A percentile compares a stretch with the other conserved stretches of the same genome.
These are phyloP conservation scores for Yamadazyma sp. DNA, from an alignment of 1,139 yeast species.

Conservation along the genomic window DNA sequence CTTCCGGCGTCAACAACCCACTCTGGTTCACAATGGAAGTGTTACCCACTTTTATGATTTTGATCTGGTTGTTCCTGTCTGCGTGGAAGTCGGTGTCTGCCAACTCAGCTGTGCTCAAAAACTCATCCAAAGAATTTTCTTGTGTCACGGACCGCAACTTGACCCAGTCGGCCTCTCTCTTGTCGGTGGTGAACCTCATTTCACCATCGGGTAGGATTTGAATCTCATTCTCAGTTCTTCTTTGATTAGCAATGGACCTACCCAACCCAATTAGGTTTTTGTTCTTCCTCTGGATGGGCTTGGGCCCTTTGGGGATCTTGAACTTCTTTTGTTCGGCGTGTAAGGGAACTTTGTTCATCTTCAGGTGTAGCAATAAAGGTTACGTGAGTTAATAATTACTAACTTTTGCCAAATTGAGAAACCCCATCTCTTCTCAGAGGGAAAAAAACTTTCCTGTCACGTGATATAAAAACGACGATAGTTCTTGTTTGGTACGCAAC, in stretches of 20 bases:
- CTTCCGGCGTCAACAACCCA: slow-evolving; percentile 63
- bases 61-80: slow-evolving; percentile 79
- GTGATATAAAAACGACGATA: background rate
- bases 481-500: too few species aligned
- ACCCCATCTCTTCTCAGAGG: slow-evolving; percentile 3
- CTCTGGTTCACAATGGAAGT: slow-evolving; percentile 48
- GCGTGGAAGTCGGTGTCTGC: slow-evolving; percentile 97
- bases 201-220: slow-evolving; percentile 83
- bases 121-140: slow-evolving; percentile 91
- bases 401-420: too few species aligned
- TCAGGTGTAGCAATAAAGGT: background rate
- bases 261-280: slow-evolving; percentile 86
- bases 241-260: slow-evolving; percentile 74
- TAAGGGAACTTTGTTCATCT: slow-evolving; percentile 40
- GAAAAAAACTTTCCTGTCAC: background rate
- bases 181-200: slow-evolving; percentile 78
- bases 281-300: slow-evolving; percentile 80
- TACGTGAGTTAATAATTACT: too few species aligned
- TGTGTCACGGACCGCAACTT: slow-evolving; percentile 92
- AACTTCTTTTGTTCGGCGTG: slow-evolving; percentile 51
- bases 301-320: slow-evolving; percentile 86
- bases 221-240: slow-evolving; percentile 66
- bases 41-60: slow-evolving; percentile 75
- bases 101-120: slow-evolving; percentile 88
- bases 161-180: slow-evolving; percentile 85